Conservation (phyloP, 2,329 filamentous ascomycete species). For the Ophiostoma tasmaniense region DNA sequence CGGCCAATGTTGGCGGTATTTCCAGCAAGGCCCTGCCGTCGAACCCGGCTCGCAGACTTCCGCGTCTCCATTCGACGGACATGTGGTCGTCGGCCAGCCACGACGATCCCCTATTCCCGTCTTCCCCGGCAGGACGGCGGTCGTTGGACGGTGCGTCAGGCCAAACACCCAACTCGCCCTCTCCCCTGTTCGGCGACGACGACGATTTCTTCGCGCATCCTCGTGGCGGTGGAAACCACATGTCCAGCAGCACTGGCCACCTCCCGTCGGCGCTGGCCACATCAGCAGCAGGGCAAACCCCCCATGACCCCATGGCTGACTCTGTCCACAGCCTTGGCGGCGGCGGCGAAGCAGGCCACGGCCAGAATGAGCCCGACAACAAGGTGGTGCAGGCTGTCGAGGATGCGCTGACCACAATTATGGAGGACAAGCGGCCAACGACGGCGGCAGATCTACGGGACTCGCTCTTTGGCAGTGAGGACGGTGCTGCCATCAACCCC, state of each 20-base stretch:
- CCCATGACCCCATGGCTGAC: conserved; percentile 54
- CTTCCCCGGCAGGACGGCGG: conserved; percentile 36
- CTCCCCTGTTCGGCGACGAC: conserved; percentile 72
- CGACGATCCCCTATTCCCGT: neutral
- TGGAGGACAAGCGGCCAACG: conserved; percentile 64
- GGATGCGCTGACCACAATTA: conserved; percentile 81
- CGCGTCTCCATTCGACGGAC: conserved; percentile 1
- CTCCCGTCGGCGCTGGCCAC: neutral
- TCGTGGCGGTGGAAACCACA: neutral
- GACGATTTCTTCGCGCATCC: conserved; percentile 45
- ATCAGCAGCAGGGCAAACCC: conserved; percentile 26
- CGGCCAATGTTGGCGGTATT: neutral
- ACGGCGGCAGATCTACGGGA: conserved; percentile 56
- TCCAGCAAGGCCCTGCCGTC: conserved; percentile 4
- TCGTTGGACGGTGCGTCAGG: conserved; percentile 54
- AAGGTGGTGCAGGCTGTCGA: conserved; percentile 89
- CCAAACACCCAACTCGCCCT: conserved; percentile 23
- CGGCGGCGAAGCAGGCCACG: neutral
- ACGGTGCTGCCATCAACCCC: conserved; percentile 35
- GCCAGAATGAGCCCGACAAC: conserved; percentile 48
- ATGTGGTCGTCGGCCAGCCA: neutral
- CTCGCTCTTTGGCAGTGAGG: conserved; percentile 54
- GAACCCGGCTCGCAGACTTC: conserved; percentile 1
- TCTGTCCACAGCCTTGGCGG: conserved; percentile 72
- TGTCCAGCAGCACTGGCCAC: conserved; percentile 8